A percentile compares a stretch with the other conserved stretches of the same genome.
Evolutionary conservation across 345 rosid genomes (phyloP).

Genomic region (Boechera retrofracta): DNA sequence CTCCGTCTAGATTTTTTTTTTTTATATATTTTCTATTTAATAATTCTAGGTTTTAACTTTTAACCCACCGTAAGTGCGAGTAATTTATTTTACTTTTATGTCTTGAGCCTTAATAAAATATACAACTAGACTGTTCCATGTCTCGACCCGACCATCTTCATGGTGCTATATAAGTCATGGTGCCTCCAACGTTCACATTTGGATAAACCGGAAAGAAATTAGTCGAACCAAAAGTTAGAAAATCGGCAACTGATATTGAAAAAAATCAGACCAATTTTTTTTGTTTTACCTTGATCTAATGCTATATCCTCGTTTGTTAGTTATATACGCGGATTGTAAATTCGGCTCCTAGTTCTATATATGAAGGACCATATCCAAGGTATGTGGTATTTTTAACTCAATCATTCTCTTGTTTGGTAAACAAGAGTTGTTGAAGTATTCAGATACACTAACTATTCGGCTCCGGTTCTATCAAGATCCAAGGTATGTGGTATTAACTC

Average conservation of each 20-base stretch:
- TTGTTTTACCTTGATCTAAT: background rate
- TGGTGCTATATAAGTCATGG: background rate
- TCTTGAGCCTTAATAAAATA: too few species aligned
- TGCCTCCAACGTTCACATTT: background rate
- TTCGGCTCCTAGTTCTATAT: background rate
- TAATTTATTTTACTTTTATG: too few species aligned
- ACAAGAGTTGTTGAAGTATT: constrained; percentile 8
- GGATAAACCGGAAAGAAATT: background rate
- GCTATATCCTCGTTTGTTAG: background rate
- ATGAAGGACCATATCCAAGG: background rate
- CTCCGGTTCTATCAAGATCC: constrained; percentile 16
- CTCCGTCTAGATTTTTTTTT: too few species aligned
- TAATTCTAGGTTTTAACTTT: too few species aligned
- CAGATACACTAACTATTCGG: constrained; percentile 13
- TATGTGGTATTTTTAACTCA: background rate
- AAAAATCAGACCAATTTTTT: too few species aligned
- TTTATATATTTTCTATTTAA: too few species aligned
- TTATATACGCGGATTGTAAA: background rate
- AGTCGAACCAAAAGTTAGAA: background rate
- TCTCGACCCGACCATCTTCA: background rate
- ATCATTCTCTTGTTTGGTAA: background rate
- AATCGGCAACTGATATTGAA: background rate
- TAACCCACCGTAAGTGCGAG: too few species aligned
- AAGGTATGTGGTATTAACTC: background rate
- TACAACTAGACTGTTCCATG: background rate